These are phyloP conservation scores for Suhomyces xylopsoci DNA, from an alignment of 805 yeast species.

Conservation along the genomic window DNA sequence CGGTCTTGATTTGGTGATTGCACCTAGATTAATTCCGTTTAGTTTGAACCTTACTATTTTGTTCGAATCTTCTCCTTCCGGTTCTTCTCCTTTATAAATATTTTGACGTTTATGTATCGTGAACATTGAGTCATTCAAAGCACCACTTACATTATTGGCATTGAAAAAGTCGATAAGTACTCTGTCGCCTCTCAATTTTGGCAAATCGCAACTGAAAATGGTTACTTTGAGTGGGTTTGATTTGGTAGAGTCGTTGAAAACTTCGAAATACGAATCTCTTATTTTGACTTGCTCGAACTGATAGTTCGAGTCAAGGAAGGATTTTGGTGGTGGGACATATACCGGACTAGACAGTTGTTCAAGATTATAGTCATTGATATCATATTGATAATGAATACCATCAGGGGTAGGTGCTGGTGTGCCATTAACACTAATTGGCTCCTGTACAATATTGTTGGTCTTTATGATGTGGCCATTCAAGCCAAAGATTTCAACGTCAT, in stretches of 20 bases:
- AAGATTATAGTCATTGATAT: constrained; percentile 21
- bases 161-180: constrained; percentile 63
- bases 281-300: constrained; percentile 41
- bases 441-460: neutral
- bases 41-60: constrained; percentile 36
- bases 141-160: constrained; percentile 69
- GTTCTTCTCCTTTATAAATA: constrained; percentile 14
- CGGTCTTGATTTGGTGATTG: constrained; percentile 25
- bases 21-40: constrained; percentile 40
- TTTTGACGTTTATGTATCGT: constrained; percentile 74
- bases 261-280: constrained; percentile 48
- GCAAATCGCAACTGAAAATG: constrained; percentile 64
- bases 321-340: neutral
- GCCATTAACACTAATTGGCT: constrained; percentile 18
- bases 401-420: neutral
- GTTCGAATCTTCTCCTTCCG: constrained; percentile 23
- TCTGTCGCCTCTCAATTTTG: constrained; percentile 56
- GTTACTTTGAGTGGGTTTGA: constrained; percentile 44
- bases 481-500: constrained; percentile 49
- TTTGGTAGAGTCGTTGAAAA: constrained; percentile 24
- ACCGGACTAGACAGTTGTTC: constrained; percentile 12
- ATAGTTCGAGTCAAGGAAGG: constrained; percentile 31
- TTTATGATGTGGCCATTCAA: constrained; percentile 37
- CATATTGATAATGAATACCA: constrained; percentile 28
- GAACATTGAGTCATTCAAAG: constrained; percentile 70